These are phyloP conservation scores for Heteromeles arbutifolia DNA, from an alignment of 306 rosid species.

Conservation along the genomic window DNA sequence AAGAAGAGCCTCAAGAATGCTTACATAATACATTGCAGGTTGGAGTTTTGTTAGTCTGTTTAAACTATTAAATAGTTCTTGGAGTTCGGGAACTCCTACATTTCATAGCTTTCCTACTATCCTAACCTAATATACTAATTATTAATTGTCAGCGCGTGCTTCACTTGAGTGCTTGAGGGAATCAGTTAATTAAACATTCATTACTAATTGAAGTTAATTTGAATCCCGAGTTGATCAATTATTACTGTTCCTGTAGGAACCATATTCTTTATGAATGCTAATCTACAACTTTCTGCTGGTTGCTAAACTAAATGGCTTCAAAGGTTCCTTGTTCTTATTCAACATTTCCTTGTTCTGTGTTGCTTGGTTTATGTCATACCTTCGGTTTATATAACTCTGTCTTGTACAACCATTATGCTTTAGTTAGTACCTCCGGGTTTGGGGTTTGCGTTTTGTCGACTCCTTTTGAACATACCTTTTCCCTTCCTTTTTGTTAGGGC, in stretches of 20 bases:
- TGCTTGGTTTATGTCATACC: background rate
- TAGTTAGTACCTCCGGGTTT: background rate
- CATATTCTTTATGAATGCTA: background rate
- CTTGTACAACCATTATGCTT: background rate
- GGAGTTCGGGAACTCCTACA: slow-evolving; percentile 32
- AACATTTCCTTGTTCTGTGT: background rate
- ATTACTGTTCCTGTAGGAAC: background rate
- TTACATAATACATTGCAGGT: slow-evolving; percentile 6
- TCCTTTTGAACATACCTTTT: background rate
- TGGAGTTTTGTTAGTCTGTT: slow-evolving; percentile 28
- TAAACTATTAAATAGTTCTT: slow-evolving; percentile 12
- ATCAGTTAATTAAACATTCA: background rate
- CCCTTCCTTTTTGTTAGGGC: slow-evolving; percentile 38
- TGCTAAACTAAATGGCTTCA: background rate
- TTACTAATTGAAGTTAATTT: background rate
- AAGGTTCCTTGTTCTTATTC: background rate
- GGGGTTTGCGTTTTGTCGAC: background rate
- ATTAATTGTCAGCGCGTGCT: no score
- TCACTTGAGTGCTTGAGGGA: no score
- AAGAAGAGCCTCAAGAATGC: slow-evolving; percentile 20
- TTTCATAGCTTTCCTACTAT: background rate
- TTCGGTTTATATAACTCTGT: background rate
- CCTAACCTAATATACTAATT: background rate
- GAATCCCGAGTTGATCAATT: background rate
- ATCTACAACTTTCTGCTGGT: background rate